A percentile compares a stretch with the other conserved stretches of the same genome.
phyloP scores from a whole-genome alignment of 129 eudicot genomes.

The Glebionis coronaria region DNA sequence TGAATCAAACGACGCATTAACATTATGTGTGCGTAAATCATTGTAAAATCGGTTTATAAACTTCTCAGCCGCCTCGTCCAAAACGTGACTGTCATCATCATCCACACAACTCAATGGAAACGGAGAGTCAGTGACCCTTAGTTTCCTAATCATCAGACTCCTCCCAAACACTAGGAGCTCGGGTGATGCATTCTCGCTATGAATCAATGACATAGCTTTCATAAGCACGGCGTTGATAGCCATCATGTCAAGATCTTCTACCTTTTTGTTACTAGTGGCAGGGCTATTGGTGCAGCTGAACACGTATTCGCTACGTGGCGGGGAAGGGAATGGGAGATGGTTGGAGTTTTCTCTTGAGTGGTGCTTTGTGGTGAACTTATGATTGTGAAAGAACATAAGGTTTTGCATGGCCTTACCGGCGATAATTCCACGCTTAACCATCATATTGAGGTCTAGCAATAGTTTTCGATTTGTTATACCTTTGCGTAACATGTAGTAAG shows the following conservation, averaged over 20 bases:
- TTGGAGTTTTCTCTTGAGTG: conserved; percentile 13
- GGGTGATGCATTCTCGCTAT: conserved; percentile 23
- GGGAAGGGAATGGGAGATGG: conserved; percentile 6
- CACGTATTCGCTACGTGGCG: conserved; percentile 22
- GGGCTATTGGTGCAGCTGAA: conserved; percentile 47
- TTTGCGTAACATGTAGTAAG: conserved; percentile 48
- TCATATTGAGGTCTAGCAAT: conserved; percentile 48
- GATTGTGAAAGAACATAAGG: conserved; percentile 59
- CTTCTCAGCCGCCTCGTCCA: conserved; percentile 40
- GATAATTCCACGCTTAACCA: conserved; percentile 60
- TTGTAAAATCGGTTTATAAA: conserved; percentile 37
- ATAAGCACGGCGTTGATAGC: conserved; percentile 17
- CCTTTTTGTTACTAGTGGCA: not conserved
- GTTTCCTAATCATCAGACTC: conserved; percentile 34
- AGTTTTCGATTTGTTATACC: conserved; percentile 49
- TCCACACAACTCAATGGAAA: conserved; percentile 24
- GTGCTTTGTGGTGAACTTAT: conserved; percentile 30
- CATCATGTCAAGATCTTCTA: conserved; percentile 23
- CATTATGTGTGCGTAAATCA: conserved; percentile 24
- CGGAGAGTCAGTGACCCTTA: conserved; percentile 46
- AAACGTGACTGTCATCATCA: conserved; percentile 19
- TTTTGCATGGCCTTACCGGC: conserved; percentile 55
- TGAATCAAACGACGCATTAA: conserved; percentile 22
- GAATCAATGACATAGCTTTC: conserved; percentile 36
- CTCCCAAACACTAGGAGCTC: conserved; percentile 28